Evolutionary conservation across 2,329 filamentous ascomycete species (phyloP).

Genomic region (Cercospora beticola): DNA sequence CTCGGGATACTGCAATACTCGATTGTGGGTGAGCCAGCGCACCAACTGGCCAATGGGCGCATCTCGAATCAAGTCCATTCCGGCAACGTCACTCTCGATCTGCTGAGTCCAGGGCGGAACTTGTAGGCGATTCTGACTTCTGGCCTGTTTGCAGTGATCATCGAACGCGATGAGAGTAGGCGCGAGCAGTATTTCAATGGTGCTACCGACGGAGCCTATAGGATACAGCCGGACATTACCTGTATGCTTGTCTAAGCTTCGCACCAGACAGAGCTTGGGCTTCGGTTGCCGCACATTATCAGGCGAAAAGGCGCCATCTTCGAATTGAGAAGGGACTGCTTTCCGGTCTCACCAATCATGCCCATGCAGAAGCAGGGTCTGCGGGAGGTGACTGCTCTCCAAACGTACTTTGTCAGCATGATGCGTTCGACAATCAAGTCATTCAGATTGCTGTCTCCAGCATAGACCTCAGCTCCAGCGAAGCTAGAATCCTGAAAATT

Average conservation of each 20-base stretch:
- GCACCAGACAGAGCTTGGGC: not conserved
- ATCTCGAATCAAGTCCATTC: constrained; percentile 50
- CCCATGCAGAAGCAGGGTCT: not conserved
- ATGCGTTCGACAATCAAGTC: not conserved
- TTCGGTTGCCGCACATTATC: not conserved
- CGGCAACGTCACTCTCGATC: too few species aligned
- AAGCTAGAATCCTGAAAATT: not conserved
- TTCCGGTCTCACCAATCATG: not conserved
- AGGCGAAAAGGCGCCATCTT: not conserved
- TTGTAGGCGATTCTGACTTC: not conserved
- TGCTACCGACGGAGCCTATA: not conserved
- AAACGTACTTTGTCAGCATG: not conserved
- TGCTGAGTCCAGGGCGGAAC: not conserved
- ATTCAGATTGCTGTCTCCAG: not conserved
- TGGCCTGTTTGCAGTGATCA: not conserved
- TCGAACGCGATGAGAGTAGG: not conserved
- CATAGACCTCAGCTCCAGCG: not conserved
- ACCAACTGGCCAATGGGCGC: constrained; percentile 60
- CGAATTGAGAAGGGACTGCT: not conserved
- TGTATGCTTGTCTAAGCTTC: not conserved
- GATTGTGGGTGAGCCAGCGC: constrained; percentile 55
- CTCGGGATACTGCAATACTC: constrained; percentile 59
- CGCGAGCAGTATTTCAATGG: not conserved
- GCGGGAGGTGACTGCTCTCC: not conserved
- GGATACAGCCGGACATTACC: not conserved